These are phyloP conservation scores for Hydnum rufescens DNA, from an alignment of 768 basidiomycete genomes.

Conservation along the genomic window DNA sequence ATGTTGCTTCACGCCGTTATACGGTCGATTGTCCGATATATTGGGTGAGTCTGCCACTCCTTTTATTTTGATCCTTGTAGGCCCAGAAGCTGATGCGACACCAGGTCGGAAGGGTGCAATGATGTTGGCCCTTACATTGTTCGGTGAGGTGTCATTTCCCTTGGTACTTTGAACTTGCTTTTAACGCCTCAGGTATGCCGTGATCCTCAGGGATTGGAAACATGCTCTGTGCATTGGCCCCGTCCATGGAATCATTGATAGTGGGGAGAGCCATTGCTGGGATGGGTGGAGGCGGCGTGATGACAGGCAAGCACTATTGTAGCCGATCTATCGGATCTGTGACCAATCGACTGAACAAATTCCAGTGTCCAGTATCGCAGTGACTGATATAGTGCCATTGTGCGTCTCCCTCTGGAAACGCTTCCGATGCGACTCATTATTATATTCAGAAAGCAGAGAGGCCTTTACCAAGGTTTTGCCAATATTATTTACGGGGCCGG, in stretches of 20 bases:
- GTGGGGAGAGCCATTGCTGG: conserved; percentile 70
- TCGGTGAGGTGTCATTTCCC: conserved; percentile 32
- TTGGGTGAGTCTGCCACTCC: conserved; percentile 25
- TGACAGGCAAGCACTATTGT: too few species aligned
- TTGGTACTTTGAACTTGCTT: conserved; percentile 11
- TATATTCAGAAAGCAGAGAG: conserved; percentile 49
- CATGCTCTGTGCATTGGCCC: conserved; percentile 66
- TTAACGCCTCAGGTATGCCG: conserved; percentile 7
- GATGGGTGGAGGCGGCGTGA: conserved; percentile 30
- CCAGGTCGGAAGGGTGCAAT: conserved; percentile 57
- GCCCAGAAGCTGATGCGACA: conserved; percentile 18
- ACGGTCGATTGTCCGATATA: conserved; percentile 76
- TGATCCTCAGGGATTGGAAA: conserved; percentile 35
- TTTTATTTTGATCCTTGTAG: conserved; percentile 8
- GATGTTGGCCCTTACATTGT: conserved; percentile 63
- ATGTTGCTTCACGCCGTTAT: conserved; percentile 80
- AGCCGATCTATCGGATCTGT: conserved; percentile 13
- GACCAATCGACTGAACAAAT: background rate
- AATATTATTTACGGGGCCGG: conserved; percentile 82
- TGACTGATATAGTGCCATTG: conserved; percentile 80
- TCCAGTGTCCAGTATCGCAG: conserved; percentile 61
- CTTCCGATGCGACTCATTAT: conserved; percentile 1
- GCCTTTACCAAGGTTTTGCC: conserved; percentile 79
- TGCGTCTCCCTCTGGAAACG: too few species aligned
- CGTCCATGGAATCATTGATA: conserved; percentile 68